Conservation (phyloP, 306 rosid species). For the Casuarina equisetifolia region DNA sequence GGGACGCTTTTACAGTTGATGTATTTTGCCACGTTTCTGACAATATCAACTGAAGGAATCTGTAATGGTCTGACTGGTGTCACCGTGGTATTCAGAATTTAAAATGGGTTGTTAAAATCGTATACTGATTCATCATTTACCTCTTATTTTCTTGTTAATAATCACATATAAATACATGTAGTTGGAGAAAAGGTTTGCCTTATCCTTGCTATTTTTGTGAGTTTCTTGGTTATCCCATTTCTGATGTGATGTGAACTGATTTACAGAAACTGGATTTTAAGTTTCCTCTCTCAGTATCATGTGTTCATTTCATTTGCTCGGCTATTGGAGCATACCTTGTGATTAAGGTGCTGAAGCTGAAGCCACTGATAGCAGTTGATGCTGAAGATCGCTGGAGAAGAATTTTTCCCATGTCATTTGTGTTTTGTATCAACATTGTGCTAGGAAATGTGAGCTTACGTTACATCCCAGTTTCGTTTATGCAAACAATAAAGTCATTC, state of each 20-base stretch:
- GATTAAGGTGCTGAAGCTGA: slow-evolving; percentile 80
- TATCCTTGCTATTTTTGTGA: slow-evolving; percentile 8
- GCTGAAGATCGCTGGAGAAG: slow-evolving; percentile 94
- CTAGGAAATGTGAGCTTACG: slow-evolving; percentile 95
- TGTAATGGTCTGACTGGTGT: not conserved
- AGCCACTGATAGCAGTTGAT: slow-evolving; percentile 82
- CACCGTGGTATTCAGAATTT: not conserved
- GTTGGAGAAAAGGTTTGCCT: slow-evolving; percentile 14
- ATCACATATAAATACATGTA: not conserved
- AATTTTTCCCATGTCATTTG: slow-evolving; percentile 99
- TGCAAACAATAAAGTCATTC: slow-evolving; percentile 98
- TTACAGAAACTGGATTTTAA: slow-evolving; percentile 94
- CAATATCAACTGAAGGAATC: not conserved
- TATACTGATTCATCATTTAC: not conserved
- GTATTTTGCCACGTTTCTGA: not conserved
- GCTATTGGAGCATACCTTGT: slow-evolving; percentile 76
- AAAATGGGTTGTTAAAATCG: not conserved
- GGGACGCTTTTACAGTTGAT: not conserved
- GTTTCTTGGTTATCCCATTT: slow-evolving; percentile 3
- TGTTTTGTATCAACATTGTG: slow-evolving; percentile 91
- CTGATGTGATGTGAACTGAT: slow-evolving; percentile 15
- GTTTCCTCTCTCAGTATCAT: slow-evolving; percentile 88
- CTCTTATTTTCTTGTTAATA: not conserved
- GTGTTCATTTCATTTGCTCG: slow-evolving; percentile 93
- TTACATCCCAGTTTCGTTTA: slow-evolving; percentile 96